Percentiles rank a stretch among this genome's conserved stretches.
These are phyloP conservation scores for Capronia epimyces DNA, from an alignment of 2,329 filamentous ascomycete genomes.

Conservation along the genomic window DNA sequence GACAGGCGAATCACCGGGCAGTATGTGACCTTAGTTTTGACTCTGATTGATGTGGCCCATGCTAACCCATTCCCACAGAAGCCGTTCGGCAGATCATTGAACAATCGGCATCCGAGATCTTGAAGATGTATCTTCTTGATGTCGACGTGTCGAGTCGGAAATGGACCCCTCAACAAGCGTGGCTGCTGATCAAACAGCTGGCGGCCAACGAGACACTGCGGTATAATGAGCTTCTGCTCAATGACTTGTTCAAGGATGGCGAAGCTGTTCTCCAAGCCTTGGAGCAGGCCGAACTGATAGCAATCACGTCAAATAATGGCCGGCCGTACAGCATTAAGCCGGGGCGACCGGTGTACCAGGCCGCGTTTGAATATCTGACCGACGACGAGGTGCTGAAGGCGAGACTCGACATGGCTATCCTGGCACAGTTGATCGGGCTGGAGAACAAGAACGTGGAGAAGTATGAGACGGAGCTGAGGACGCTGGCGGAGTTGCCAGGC, in stretches of 20 bases:
- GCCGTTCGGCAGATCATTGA: slow-evolving; percentile 85
- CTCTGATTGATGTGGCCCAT: neutral
- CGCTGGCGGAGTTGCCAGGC: slow-evolving; percentile 65
- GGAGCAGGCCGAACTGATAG: slow-evolving; percentile 79
- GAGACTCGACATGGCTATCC: slow-evolving; percentile 64
- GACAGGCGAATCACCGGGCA: slow-evolving; percentile 72
- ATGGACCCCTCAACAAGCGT: slow-evolving; percentile 83
- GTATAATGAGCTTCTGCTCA: slow-evolving; percentile 80
- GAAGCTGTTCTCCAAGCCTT: slow-evolving; percentile 74
- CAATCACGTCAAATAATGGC: slow-evolving; percentile 65
- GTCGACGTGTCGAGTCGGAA: slow-evolving; percentile 53
- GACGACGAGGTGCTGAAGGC: slow-evolving; percentile 67
- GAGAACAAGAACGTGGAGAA: slow-evolving; percentile 72
- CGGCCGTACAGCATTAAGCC: slow-evolving; percentile 71
- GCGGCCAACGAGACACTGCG: slow-evolving; percentile 59
- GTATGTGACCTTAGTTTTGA: slow-evolving; percentile 30
- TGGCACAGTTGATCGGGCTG: slow-evolving; percentile 63
- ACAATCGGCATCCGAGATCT: slow-evolving; percentile 80
- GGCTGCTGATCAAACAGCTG: slow-evolving; percentile 77
- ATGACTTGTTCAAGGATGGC: slow-evolving; percentile 68
- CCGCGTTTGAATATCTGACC: slow-evolving; percentile 70
- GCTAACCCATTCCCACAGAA: slow-evolving; percentile 37
- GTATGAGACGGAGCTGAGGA: slow-evolving; percentile 68
- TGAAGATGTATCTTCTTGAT: slow-evolving; percentile 81
- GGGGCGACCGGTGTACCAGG: slow-evolving; percentile 78